Percentiles rank a stretch among this genome's conserved stretches.
Evolutionary conservation across 768 basidiomycete genomes (phyloP).

Genomic region (Hygrophorus russula): DNA sequence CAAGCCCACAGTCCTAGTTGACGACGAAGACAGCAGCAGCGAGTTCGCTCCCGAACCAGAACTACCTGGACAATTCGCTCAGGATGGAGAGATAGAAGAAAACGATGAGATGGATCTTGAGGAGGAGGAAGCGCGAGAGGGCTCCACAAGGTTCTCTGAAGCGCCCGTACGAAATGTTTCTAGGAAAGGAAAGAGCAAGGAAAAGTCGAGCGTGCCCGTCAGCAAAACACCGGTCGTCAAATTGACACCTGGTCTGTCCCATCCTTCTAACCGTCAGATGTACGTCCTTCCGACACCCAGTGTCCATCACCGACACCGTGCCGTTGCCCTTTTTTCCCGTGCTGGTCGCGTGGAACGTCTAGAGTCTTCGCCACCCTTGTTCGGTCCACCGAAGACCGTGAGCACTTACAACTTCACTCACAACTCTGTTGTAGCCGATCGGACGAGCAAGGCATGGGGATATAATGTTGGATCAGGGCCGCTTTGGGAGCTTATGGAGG

Average conservation of each 20-base stretch:
- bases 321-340: constrained; percentile 46
- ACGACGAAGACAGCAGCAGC: constrained; percentile 13
- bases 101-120: no score
- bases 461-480: constrained; percentile 69
- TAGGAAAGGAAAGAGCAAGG: constrained; percentile 19
- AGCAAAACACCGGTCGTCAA: constrained; percentile 9
- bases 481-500: constrained; percentile 70
- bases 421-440: constrained; percentile 32
- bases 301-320: constrained; percentile 63
- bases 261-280: constrained; percentile 35
- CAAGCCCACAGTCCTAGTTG: constrained; percentile 15
- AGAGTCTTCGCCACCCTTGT: constrained; percentile 34
- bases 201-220: constrained; percentile 14
- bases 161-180: no score
- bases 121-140: no score
- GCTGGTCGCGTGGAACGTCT: constrained; percentile 53
- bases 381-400: constrained; percentile 27
- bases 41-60: no score
- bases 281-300: constrained; percentile 54
- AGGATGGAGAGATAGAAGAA: no score
- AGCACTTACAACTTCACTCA: constrained; percentile 50
- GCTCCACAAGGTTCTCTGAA: no score
- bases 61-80: no score
- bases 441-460: constrained; percentile 63
- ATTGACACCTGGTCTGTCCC: constrained; percentile 16